Evolutionary conservation across 208 protist species (phyloP).

Genomic region (Acanthamoeba sp.): DNA sequence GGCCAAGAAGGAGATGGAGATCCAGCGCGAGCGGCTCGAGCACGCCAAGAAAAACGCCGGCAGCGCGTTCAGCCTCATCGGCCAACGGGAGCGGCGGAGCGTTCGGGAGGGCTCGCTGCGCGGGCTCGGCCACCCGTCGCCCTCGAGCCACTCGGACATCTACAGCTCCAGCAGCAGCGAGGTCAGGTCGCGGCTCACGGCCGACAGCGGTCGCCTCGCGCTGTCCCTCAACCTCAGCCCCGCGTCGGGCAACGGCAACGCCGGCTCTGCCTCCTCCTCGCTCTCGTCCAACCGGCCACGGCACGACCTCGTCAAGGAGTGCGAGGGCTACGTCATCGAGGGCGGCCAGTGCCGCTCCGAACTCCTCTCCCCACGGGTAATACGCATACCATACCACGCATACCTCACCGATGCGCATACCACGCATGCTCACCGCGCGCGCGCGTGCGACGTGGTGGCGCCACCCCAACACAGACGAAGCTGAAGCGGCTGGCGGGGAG

Average conservation of each 20-base stretch:
- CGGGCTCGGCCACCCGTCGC: neutral
- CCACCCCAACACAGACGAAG: neutral
- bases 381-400: neutral
- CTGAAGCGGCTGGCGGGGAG: constrained; percentile 4
- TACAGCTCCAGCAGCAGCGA: neutral
- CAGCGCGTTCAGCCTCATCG: neutral
- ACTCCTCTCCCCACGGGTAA: neutral
- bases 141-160: neutral
- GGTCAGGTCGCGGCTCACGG: too few relatives aligned
- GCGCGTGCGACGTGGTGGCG: too few relatives aligned
- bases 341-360: constrained; percentile 29
- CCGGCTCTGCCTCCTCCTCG: neutral
- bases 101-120: neutral
- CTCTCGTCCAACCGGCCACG: neutral
- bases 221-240: neutral
- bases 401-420: neutral
- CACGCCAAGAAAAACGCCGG: neutral
- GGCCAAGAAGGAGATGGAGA: constrained; percentile 26
- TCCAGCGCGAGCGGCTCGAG: constrained; percentile 4
- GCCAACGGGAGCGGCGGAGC: neutral
- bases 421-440: neutral
- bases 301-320: neutral
- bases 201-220: neutral
- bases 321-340: constrained; percentile 25
- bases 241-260: neutral